Conservation (phyloP, 208 protist species). For the Crithidia sp. region DNA sequence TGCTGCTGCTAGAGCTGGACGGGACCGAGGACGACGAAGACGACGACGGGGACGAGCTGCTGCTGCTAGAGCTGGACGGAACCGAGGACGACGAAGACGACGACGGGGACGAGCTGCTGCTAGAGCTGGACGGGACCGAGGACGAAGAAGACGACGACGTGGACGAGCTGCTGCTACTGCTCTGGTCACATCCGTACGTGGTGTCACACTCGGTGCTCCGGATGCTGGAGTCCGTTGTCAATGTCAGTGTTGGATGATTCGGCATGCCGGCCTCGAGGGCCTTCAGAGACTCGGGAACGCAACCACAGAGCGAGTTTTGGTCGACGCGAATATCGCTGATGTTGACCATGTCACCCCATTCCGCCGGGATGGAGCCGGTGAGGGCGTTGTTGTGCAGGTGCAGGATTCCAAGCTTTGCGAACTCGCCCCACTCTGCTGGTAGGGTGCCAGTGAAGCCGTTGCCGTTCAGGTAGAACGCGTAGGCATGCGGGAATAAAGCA, state of each 20-base stretch:
- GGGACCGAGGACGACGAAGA: no score
- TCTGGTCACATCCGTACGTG: background rate
- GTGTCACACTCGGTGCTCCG: background rate
- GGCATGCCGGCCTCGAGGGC: background rate
- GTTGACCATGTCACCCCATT: background rate
- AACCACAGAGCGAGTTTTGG: slow-evolving; percentile 7
- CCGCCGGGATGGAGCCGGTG: slow-evolving; percentile 2
- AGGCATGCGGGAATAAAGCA: background rate
- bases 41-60: no score
- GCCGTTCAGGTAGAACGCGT: background rate
- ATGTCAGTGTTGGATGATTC: background rate
- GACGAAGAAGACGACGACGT: no score
- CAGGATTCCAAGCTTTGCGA: background rate
- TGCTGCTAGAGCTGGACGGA: no score
- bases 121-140: no score
- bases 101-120: no score
- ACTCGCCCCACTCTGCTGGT: background rate
- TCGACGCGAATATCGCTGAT: background rate
- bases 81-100: no score
- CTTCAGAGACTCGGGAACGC: background rate
- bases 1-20: no score
- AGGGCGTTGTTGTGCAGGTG: slow-evolving; percentile 11
- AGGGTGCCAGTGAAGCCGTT: slow-evolving; percentile 14
- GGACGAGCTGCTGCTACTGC: slow-evolving; percentile 2
- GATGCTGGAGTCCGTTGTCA: background rate